Percentiles rank a stretch among this genome's conserved stretches.
phyloP scores from a whole-genome alignment of 2,329 filamentous ascomycete species.

The Chrysoporthe austroafricana region DNA sequence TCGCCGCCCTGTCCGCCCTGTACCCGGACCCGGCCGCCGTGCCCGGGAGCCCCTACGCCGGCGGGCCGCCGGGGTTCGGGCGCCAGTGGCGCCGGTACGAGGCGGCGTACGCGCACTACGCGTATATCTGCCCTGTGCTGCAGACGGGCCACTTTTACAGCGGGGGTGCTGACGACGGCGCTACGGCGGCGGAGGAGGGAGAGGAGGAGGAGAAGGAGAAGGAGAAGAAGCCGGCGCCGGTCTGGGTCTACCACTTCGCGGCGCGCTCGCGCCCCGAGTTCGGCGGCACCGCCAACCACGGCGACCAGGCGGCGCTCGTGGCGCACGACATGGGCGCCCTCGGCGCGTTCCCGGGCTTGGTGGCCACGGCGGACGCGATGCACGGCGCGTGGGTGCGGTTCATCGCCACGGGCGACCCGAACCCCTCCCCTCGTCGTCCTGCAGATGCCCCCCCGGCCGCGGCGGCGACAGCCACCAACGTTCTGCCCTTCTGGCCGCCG shows the following conservation, averaged over 20 bases:
- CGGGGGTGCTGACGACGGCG: constrained; percentile 23
- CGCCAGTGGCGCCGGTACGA: constrained; percentile 61
- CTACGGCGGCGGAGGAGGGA: constrained; percentile 9
- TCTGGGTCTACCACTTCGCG: constrained; percentile 58
- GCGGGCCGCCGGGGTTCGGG: constrained; percentile 46
- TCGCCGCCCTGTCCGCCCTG: constrained; percentile 57
- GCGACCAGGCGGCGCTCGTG: constrained; percentile 49
- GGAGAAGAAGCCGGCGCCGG: neutral
- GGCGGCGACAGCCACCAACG: neutral
- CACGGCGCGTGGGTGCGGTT: constrained; percentile 48
- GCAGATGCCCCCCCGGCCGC: constrained; percentile 25
- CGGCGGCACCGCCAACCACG: constrained; percentile 49
- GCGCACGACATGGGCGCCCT: constrained; percentile 47
- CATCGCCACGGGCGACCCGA: constrained; percentile 31
- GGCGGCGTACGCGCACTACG: constrained; percentile 66
- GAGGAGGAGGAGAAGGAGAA: neutral
- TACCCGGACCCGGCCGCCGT: constrained; percentile 64
- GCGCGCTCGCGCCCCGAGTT: constrained; percentile 35
- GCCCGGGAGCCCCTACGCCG: constrained; percentile 45
- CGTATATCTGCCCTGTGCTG: constrained; percentile 66
- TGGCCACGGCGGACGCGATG: constrained; percentile 46
- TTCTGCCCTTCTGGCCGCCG: constrained; percentile 45
- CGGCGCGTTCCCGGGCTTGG: constrained; percentile 41
- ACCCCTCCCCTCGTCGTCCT: constrained; percentile 27
- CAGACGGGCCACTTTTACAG: constrained; percentile 56